Conservation (phyloP, 2,329 filamentous ascomycete genomes). For the Endothia cerciana region DNA sequence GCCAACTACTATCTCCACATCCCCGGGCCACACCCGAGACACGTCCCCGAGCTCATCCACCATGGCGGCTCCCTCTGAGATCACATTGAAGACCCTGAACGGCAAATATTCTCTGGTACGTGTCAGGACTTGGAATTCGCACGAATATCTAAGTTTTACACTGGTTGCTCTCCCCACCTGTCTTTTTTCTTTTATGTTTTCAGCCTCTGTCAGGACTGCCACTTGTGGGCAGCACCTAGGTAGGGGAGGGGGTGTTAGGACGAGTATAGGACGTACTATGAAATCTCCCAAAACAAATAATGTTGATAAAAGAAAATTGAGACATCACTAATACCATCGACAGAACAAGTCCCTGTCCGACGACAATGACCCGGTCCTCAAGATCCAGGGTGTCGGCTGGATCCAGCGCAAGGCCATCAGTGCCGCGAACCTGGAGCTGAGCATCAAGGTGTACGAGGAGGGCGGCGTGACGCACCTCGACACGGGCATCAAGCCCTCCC, state of each 20-base stretch:
- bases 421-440: conserved; percentile 29
- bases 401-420: conserved; percentile 32
- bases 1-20: neutral
- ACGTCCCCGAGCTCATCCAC: conserved; percentile 11
- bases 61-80: conserved; percentile 21
- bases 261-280: neutral
- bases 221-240: neutral
- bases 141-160: too few species aligned
- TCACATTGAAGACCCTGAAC: conserved; percentile 21
- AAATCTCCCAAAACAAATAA: neutral
- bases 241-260: neutral
- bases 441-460: conserved; percentile 28
- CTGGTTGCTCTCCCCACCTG: neutral
- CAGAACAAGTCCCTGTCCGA: conserved; percentile 29
- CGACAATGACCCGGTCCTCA: conserved; percentile 30
- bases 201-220: neutral
- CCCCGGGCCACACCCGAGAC: conserved; percentile 1
- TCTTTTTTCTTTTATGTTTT: neutral
- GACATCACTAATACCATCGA: neutral
- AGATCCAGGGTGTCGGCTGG: conserved; percentile 32
- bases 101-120: conserved; percentile 23
- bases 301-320: too few species aligned
- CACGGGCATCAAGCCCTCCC: conserved; percentile 30
- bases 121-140: neutral
- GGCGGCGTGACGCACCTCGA: conserved; percentile 28